Evolutionary conservation across 2,329 filamentous ascomycete genomes (phyloP).

Genomic region (Botrytis pseudocinerea): DNA sequence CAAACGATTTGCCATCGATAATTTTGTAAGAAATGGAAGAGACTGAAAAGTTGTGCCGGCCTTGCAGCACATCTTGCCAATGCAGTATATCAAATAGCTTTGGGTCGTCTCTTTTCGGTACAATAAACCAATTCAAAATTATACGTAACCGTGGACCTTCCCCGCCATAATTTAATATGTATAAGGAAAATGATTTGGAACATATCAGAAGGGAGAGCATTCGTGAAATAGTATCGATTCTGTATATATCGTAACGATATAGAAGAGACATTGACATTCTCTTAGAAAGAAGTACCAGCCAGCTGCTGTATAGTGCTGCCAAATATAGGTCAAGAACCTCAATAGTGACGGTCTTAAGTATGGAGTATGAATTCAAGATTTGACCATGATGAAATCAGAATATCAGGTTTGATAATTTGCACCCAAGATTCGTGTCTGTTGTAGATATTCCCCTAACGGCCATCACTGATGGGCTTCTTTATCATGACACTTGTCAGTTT

Average conservation of each 20-base stretch:
- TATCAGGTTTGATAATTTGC: not conserved
- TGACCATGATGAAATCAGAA: not conserved
- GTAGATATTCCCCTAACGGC: not conserved
- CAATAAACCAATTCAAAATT: not conserved
- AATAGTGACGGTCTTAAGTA: not conserved
- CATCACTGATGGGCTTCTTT: not conserved
- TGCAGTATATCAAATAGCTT: not conserved
- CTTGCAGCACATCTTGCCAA: not conserved
- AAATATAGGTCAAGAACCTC: too few species aligned
- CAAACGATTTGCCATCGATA: not conserved
- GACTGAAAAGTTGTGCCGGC: fast-evolving
- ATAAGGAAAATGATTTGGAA: not conserved
- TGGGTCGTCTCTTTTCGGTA: not conserved
- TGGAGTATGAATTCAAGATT: not conserved
- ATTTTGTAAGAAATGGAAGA: not conserved
- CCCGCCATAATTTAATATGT: not conserved
- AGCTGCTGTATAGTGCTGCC: not conserved
- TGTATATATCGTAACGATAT: not conserved
- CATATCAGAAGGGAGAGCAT: not conserved
- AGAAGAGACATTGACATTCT: not conserved
- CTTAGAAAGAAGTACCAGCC: not conserved
- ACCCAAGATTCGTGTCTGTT: not conserved
- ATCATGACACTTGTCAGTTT: not conserved
- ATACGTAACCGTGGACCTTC: not conserved
- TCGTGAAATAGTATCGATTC: not conserved